Evolutionary conservation across 305 asterid genomes (phyloP).

Genomic region (Fraxinus latifolia): DNA sequence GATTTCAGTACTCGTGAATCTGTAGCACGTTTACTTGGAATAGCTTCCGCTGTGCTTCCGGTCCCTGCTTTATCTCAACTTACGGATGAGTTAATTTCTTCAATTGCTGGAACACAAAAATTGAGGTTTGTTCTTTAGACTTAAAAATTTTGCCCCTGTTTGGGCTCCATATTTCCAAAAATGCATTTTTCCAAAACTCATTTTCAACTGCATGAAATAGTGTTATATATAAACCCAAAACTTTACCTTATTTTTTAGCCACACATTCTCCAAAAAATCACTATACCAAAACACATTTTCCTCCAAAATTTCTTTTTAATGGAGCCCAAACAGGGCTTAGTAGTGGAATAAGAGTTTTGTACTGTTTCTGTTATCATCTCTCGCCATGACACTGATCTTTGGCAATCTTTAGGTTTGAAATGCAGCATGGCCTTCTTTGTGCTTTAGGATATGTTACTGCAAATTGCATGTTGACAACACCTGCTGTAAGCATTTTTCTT

Average conservation of each 20-base stretch:
- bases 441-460: constrained; percentile 91
- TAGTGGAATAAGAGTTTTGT: constrained; percentile 10
- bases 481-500: constrained; percentile 61
- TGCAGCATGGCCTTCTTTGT: constrained; percentile 75
- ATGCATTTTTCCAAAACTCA: neutral
- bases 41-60: constrained; percentile 76
- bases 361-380: constrained; percentile 15
- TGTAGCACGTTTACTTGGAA: constrained; percentile 83
- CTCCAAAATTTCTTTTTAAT: neutral
- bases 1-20: constrained; percentile 94
- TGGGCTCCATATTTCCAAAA: neutral
- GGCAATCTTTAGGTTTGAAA: constrained; percentile 64
- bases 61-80: constrained; percentile 60
- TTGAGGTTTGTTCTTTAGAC: constrained; percentile 52
- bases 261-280: neutral
- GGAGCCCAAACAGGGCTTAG: neutral
- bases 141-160: neutral
- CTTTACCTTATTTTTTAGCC: neutral
- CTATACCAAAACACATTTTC: neutral
- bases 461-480: constrained; percentile 61
- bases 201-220: neutral
- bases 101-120: constrained; percentile 60
- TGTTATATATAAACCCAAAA: neutral
- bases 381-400: constrained; percentile 13
- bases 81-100: constrained; percentile 58